Evolutionary conservation across 1,139 yeast species (phyloP), one percentile per base, ranked within the genome.

Genomic region (Arxiozyma slooffiae): DNA sequence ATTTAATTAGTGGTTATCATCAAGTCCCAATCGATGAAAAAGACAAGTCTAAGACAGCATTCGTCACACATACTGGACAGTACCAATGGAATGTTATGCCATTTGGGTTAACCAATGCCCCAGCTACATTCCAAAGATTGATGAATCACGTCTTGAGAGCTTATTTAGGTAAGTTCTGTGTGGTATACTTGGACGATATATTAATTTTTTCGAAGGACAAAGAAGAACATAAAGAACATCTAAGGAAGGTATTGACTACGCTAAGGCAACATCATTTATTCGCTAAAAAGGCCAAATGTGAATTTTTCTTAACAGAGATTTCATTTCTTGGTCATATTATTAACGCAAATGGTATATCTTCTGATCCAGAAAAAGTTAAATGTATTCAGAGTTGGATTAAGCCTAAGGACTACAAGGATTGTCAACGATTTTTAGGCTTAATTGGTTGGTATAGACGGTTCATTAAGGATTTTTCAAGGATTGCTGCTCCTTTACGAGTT

Each of bases 71-170:
- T 2, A 18, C 5, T 7, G 48, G 52, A 20, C 49, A 49, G 36
- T 49, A 49, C n/a, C 20, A 30, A 24, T 49, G 34, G 46, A 47
- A 42, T 9, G 52, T 49, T 6, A 46, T 49, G 52, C 52, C 53
- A 14, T 42, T 51, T 30, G 53, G 53, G n/a, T n/a, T 45, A n/a
- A 38, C 38, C 20, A 48, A 50, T 26, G 53, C 50, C 14, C 47
- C 48, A 16, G 21, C 45, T n/a, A 45, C 45, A 3, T 48, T 50
- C 24, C 50, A 47, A 36, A n/a, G 46, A 17, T n/a, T 47, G n/a
- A 42, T 47, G 50, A 36, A 41, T 8, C 41, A 47, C 17, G 37
- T 41, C 6, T 23, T 41, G 5, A 30, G 47, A 18, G 30, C 30
- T 8, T 41, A 36, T 26, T 17, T 18, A 2, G 22, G 34, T 3